Evolutionary conservation across 2,329 filamentous ascomycete species (phyloP), one percentile per base, ranked within the genome.

Genomic region (Metarhizium album): DNA sequence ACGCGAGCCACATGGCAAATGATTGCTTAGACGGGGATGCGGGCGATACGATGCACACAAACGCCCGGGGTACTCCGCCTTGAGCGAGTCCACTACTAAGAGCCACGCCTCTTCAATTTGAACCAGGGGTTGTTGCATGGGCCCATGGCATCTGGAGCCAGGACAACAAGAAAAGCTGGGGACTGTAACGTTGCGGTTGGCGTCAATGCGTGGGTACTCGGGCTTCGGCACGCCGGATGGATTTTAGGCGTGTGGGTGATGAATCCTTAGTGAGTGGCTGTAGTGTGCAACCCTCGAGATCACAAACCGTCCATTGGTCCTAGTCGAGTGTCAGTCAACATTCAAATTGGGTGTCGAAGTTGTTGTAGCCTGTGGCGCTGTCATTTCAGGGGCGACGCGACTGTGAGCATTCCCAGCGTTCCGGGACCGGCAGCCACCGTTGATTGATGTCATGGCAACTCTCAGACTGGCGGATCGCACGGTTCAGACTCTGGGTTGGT

Each of bases 161-260:
- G 22, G 16, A 16, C 4, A 11, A 4, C 7, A 31, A 23, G 16
- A 54, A 54, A 52, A 54, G 52, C 53, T 53, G 49, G 51, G 51
- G 55, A 51, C 49, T 58, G 58, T 59, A 59, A 59, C 58, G 58
- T 59, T 59, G 57, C 58, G 53, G 48, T 50, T 52, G 54, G 24
- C 49, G 52, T 47, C 16, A 31, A 18, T 8, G 24, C 14, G 37
- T 52, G 47, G 37, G 37, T 18, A 27, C 40, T 24, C 24, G n/a
- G 22, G 13, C 22, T 43, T 43, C 40, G 40, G 40, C 14, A 43
- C 24, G 40, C 3, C 20, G 40, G 40, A 40, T 11, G n/a, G 35
- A 22, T 9, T 14, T 43, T 20, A 14, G 40, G 27, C 8, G 42
- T 49, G 47, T 45, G 43, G 23, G 29, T 45, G 42, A 22, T 27